A percentile compares a stretch with the other conserved stretches of the same genome.
phyloP scores from a whole-genome alignment of 208 protist species.

The Trypanosoma boissoni region DNA sequence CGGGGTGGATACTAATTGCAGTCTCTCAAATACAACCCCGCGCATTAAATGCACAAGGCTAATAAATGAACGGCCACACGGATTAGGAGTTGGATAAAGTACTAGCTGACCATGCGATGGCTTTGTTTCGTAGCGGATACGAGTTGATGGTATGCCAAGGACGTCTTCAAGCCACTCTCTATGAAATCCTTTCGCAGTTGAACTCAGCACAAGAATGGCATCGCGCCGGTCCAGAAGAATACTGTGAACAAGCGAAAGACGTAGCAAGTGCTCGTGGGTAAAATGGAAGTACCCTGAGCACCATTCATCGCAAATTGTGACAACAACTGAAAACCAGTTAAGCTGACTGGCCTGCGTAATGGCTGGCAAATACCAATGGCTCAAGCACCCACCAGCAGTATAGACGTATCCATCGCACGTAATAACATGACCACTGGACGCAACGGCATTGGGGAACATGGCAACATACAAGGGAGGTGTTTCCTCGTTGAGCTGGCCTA shows the following conservation, averaged over 20 bases:
- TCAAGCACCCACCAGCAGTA: constrained; percentile 19
- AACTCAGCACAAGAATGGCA: constrained; percentile 15
- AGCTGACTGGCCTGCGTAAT: background rate
- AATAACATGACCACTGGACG: constrained; percentile 14
- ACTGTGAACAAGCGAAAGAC: constrained; percentile 24
- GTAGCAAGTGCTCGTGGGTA: constrained; percentile 32
- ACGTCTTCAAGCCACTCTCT: constrained; percentile 24
- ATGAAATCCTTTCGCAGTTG: constrained; percentile 15
- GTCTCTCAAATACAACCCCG: constrained; percentile 25
- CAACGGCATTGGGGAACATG: constrained; percentile 18
- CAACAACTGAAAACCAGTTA: constrained; percentile 1
- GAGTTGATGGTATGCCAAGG: constrained; percentile 23
- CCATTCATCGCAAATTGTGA: constrained; percentile 30
- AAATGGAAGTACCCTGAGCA: constrained; percentile 34
- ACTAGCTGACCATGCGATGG: constrained; percentile 10
- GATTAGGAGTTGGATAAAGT: constrained; percentile 23
- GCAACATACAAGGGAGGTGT: constrained; percentile 12
- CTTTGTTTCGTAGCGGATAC: constrained; percentile 1
- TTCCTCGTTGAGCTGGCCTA: background rate
- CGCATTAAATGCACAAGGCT: constrained; percentile 21
- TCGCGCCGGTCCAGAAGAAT: constrained; percentile 23
- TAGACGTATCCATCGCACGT: constrained; percentile 20
- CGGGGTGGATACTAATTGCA: constrained; percentile 6
- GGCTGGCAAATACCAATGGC: constrained; percentile 3
- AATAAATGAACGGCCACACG: constrained; percentile 21